Percentiles rank a stretch among this genome's conserved stretches.
phyloP scores from a whole-genome alignment of 2,329 filamentous ascomycete genomes.

The Phyllosticta citriasiana region DNA sequence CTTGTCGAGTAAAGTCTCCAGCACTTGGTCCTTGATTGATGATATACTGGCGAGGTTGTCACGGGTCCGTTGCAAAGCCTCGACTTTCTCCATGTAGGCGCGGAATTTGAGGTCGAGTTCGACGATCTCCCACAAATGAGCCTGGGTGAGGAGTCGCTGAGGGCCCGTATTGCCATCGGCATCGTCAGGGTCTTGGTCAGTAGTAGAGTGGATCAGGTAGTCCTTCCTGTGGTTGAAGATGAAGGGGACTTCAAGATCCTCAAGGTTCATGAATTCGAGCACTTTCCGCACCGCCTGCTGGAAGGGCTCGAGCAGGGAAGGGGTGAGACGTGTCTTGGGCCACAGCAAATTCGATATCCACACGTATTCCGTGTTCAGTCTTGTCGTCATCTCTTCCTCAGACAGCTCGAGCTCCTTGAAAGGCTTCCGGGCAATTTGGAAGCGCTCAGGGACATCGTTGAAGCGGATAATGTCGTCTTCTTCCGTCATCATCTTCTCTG shows the following conservation, averaged over 20 bases:
- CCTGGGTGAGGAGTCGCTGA: slow-evolving; percentile 82
- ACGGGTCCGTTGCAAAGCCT: slow-evolving; percentile 69
- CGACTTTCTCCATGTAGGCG: slow-evolving; percentile 84
- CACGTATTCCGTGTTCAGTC: slow-evolving; percentile 69
- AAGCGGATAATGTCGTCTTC: slow-evolving; percentile 86
- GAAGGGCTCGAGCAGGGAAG: slow-evolving; percentile 71
- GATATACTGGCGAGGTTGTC: slow-evolving; percentile 56
- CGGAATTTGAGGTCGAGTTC: slow-evolving; percentile 94
- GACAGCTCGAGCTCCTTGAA: slow-evolving; percentile 76
- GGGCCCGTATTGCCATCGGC: slow-evolving; percentile 62
- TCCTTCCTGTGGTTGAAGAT: slow-evolving; percentile 98
- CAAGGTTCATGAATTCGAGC: slow-evolving; percentile 86
- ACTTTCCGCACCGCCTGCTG: slow-evolving; percentile 83
- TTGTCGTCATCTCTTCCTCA: slow-evolving; percentile 56
- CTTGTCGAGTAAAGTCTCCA: slow-evolving; percentile 71
- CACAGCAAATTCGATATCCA: slow-evolving; percentile 91
- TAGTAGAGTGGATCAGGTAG: slow-evolving; percentile 81
- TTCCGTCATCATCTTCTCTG: slow-evolving; percentile 89
- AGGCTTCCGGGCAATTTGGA: slow-evolving; percentile 80
- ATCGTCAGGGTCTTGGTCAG: slow-evolving; percentile 54
- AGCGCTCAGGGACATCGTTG: slow-evolving; percentile 84
- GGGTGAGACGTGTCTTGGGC: slow-evolving; percentile 68
- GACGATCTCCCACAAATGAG: slow-evolving; percentile 89
- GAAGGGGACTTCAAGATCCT: slow-evolving; percentile 92
- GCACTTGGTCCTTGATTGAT: slow-evolving; percentile 56